A percentile compares a stretch with the other conserved stretches of the same genome.
These are phyloP conservation scores for Epichloe brachyelytri DNA, from an alignment of 2,329 filamentous ascomycete species.

Conservation along the genomic window DNA sequence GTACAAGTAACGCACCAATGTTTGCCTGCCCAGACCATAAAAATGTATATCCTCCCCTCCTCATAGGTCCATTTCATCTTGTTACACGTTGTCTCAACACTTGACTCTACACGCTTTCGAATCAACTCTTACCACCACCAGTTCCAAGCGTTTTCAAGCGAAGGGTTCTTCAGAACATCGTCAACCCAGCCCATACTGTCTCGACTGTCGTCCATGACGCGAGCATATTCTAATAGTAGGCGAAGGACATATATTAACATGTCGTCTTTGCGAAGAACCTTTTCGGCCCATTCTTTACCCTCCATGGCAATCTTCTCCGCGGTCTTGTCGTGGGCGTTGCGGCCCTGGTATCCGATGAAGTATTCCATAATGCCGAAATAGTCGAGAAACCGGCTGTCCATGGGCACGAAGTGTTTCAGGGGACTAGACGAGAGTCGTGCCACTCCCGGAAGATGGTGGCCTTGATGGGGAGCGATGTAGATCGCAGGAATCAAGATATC, in stretches of 20 bases:
- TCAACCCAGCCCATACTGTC: slow-evolving; percentile 43
- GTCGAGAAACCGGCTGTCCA: slow-evolving; percentile 62
- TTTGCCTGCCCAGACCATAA: too few relatives aligned
- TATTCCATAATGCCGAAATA: slow-evolving; percentile 63
- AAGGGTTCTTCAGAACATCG: slow-evolving; percentile 28
- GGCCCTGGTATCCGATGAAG: slow-evolving; percentile 48
- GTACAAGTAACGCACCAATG: too few relatives aligned
- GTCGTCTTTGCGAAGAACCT: slow-evolving; percentile 55
- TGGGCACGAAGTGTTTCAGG: slow-evolving; percentile 72
- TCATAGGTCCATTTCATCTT: not conserved
- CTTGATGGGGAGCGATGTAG: slow-evolving; percentile 61
- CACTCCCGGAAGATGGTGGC: slow-evolving; percentile 68
- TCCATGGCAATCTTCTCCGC: slow-evolving; percentile 52
- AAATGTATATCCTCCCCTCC: too few relatives aligned
- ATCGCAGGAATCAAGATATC: slow-evolving; percentile 57
- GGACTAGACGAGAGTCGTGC: slow-evolving; percentile 61
- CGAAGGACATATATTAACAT: slow-evolving; percentile 60
- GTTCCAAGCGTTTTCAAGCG: slow-evolving; percentile 19
- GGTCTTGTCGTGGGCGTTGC: slow-evolving; percentile 37
- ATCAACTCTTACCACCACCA: slow-evolving; percentile 11
- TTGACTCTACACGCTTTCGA: not conserved
- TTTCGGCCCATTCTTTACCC: slow-evolving; percentile 56
- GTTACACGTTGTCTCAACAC: not conserved
- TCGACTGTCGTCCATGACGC: slow-evolving; percentile 37
- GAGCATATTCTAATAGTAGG: slow-evolving; percentile 50